Conservation (phyloP, 2,329 filamentous ascomycete species). For the Colletotrichum chlorophyti region DNA sequence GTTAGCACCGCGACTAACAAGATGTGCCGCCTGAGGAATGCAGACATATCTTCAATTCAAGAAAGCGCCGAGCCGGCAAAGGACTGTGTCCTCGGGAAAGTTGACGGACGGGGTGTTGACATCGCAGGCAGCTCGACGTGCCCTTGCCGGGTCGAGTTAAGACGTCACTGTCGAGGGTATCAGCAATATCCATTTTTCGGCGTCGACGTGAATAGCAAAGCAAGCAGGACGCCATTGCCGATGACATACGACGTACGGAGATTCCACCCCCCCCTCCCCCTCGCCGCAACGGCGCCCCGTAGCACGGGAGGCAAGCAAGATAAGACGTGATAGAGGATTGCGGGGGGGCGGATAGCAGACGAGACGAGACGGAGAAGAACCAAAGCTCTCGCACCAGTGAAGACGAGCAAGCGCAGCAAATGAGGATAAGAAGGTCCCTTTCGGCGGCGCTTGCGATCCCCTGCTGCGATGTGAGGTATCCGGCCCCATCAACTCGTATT, state of each 20-base stretch:
- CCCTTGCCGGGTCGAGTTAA: too few relatives aligned
- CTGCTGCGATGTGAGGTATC: constrained; percentile 15
- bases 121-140: too few relatives aligned
- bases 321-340: constrained; percentile 30
- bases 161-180: neutral
- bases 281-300: constrained; percentile 8
- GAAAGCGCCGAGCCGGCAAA: too few relatives aligned
- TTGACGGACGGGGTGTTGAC: too few relatives aligned
- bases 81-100: neutral
- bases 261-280: neutral
- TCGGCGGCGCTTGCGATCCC: constrained; percentile 25
- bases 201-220: neutral
- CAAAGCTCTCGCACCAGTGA: constrained; percentile 18
- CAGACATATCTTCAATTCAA: too few relatives aligned
- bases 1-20: too few relatives aligned
- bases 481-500: constrained; percentile 26
- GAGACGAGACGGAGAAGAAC: constrained; percentile 26
- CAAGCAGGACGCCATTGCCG: neutral
- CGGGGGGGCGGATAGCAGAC: constrained; percentile 10
- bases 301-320: constrained; percentile 27
- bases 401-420: constrained; percentile 13
- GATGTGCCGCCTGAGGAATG: too few relatives aligned
- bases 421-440: neutral
- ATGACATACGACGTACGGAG: constrained; percentile 21
- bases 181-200: constrained; percentile 3